Percentiles rank a stretch among this genome's conserved stretches.
Conservation (phyloP, 139 green algal genomes). For the Tetradesmus lagerheimii region DNA sequence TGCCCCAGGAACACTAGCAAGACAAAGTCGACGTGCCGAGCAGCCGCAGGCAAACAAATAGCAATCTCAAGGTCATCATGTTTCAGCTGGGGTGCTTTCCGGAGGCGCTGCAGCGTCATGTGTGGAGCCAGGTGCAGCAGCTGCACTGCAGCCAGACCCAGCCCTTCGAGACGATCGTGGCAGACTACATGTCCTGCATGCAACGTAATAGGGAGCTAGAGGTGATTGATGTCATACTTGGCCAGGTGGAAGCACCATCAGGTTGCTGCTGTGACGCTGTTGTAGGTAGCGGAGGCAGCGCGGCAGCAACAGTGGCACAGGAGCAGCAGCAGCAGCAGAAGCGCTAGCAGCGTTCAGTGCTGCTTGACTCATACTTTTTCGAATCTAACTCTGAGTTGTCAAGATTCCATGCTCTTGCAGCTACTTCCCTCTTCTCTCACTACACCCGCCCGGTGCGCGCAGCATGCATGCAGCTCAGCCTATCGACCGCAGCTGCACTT, state of each 20-base stretch:
- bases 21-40: background rate
- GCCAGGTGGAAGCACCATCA: background rate
- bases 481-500: no score
- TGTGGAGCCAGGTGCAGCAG: conserved; percentile 33
- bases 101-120: conserved; percentile 9
- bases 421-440: background rate
- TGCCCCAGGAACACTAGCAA: background rate
- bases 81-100: background rate
- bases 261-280: background rate
- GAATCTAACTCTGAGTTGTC: no score
- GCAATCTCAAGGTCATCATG: background rate
- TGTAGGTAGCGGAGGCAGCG: background rate
- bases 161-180: conserved; percentile 60
- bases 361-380: no score
- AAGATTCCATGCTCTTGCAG: no score
- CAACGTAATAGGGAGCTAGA: conserved; percentile 64
- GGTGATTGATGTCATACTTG: background rate
- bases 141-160: conserved; percentile 44
- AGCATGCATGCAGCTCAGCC: background rate
- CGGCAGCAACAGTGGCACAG: no score
- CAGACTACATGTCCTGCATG: conserved; percentile 61
- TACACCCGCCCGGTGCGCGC: no score
- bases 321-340: background rate
- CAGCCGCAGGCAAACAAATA: background rate
- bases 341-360: no score